Evolutionary conservation across 805 yeast species (phyloP).

Genomic region (Saccharomyces jurei): DNA sequence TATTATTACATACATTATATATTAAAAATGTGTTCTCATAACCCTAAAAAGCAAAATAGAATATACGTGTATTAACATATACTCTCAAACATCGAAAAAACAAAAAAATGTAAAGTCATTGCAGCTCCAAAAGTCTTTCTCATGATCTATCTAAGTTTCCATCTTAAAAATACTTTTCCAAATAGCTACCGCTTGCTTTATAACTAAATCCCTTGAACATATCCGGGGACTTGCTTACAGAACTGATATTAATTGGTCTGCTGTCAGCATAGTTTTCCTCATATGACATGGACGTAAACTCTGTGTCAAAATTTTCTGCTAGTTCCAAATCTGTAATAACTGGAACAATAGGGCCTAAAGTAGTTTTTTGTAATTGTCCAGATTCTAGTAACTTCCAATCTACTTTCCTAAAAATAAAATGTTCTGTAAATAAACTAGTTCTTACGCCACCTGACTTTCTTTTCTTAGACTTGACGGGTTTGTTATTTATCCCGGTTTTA

Average conservation of each 20-base stretch:
- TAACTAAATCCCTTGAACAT: slow-evolving; percentile 33
- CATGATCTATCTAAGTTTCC: neutral
- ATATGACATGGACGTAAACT: slow-evolving; percentile 64
- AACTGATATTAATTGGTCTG: slow-evolving; percentile 1
- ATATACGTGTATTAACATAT: neutral
- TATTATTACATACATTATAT: neutral
- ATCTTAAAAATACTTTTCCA: slow-evolving; percentile 27
- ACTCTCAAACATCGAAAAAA: neutral
- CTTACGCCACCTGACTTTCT: slow-evolving; percentile 26
- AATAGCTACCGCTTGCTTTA: slow-evolving; percentile 30
- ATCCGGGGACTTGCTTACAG: slow-evolving; percentile 11
- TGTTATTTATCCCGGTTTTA: slow-evolving; percentile 7
- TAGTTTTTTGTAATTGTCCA: slow-evolving; percentile 36
- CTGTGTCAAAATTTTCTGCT: slow-evolving; percentile 79
- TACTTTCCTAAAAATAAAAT: slow-evolving; percentile 68
- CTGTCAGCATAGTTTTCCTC: slow-evolving; percentile 20
- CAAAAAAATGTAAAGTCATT: neutral
- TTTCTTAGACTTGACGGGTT: slow-evolving; percentile 12
- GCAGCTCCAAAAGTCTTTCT: neutral
- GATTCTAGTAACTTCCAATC: slow-evolving; percentile 55
- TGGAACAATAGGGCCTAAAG: slow-evolving; percentile 75
- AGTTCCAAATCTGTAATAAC: slow-evolving; percentile 68
- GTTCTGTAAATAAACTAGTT: slow-evolving; percentile 41
- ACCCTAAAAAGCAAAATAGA: neutral
- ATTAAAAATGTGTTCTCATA: neutral